Conservation (phyloP, 441 rosid species). For the Pelargonium myrrhifolium region DNA sequence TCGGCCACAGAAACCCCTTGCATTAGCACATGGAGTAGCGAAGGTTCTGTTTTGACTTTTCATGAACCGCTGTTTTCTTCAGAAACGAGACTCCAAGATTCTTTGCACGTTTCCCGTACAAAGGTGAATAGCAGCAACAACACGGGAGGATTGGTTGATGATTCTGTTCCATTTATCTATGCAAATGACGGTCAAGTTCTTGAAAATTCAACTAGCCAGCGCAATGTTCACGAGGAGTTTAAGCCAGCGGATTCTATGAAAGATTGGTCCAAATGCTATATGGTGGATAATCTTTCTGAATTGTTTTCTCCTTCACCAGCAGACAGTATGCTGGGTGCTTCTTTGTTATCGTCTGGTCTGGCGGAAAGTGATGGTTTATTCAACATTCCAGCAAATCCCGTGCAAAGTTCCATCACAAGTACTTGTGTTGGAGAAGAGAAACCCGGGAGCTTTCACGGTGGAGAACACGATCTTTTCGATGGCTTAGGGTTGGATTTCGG, state of each 20-base stretch:
- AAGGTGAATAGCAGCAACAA: neutral
- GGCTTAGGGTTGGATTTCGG: slow-evolving; percentile 28
- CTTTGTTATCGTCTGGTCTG: slow-evolving; percentile 21
- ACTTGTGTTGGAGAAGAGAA: slow-evolving; percentile 21
- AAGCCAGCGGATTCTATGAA: slow-evolving; percentile 31
- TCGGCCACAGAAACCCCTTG: slow-evolving; percentile 29
- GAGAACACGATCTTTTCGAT: slow-evolving; percentile 38
- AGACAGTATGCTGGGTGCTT: slow-evolving; percentile 15
- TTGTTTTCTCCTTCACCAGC: slow-evolving; percentile 42
- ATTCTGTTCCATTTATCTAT: slow-evolving; percentile 15
- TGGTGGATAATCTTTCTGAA: slow-evolving; percentile 44
- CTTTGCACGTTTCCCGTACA: neutral
- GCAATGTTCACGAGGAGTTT: slow-evolving; percentile 24
- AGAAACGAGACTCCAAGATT: neutral
- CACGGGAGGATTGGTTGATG: slow-evolving; percentile 21
- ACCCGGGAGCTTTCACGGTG: slow-evolving; percentile 22
- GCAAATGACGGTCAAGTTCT: slow-evolving; percentile 18
- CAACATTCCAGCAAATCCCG: slow-evolving; percentile 24
- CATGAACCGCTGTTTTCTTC: slow-evolving; percentile 26
- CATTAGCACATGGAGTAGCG: slow-evolving; percentile 37
- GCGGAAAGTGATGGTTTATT: slow-evolving; percentile 19
- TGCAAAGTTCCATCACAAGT: slow-evolving; percentile 29
- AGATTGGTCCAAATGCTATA: slow-evolving; percentile 38
- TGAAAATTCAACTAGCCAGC: slow-evolving; percentile 21
- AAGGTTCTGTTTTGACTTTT: slow-evolving; percentile 44